These are phyloP conservation scores for Sungouiella blattae DNA, from an alignment of 805 yeast species.

Conservation along the genomic window DNA sequence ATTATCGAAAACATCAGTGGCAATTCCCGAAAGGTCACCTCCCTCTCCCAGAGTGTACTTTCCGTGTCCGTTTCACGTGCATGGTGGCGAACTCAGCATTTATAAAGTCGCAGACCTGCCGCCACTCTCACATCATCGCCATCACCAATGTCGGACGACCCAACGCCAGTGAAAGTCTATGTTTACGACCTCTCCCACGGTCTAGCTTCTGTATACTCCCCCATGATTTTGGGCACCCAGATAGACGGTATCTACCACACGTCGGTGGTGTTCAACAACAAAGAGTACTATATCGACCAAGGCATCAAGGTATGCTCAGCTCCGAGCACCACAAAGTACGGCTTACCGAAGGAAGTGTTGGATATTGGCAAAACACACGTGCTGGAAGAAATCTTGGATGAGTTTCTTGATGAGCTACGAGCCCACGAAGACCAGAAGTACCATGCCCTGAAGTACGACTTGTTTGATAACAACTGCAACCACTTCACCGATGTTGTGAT, in stretches of 20 bases:
- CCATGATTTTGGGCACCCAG: slow-evolving; percentile 47
- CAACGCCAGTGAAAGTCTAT: slow-evolving; percentile 46
- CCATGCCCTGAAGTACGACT: slow-evolving; percentile 47
- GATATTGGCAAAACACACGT: slow-evolving; percentile 53
- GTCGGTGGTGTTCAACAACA: slow-evolving; percentile 49
- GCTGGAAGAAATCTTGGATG: slow-evolving; percentile 49
- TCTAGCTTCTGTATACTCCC: slow-evolving; percentile 50
- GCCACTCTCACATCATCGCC: too few species aligned
- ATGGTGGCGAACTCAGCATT: background rate
- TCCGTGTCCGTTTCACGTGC: background rate
- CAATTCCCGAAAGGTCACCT: too few species aligned
- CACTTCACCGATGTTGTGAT: slow-evolving; percentile 58
- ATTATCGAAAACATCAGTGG: too few species aligned
- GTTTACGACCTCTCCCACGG: slow-evolving; percentile 66
- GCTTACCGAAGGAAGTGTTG: slow-evolving; percentile 50
- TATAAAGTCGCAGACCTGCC: background rate
- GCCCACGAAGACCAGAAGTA: slow-evolving; percentile 38
- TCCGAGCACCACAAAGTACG: slow-evolving; percentile 60
- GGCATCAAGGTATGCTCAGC: slow-evolving; percentile 42
- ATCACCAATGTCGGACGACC: slow-evolving; percentile 16
- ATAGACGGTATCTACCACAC: slow-evolving; percentile 70
- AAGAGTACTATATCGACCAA: slow-evolving; percentile 57
- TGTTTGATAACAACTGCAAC: slow-evolving; percentile 65
- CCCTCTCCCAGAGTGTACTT: too few species aligned
- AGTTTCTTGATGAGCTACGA: slow-evolving; percentile 48